A percentile compares a stretch with the other conserved stretches of the same genome.
Evolutionary conservation across 148 eudicot genomes (phyloP).

Genomic region (Spergularia marina): DNA sequence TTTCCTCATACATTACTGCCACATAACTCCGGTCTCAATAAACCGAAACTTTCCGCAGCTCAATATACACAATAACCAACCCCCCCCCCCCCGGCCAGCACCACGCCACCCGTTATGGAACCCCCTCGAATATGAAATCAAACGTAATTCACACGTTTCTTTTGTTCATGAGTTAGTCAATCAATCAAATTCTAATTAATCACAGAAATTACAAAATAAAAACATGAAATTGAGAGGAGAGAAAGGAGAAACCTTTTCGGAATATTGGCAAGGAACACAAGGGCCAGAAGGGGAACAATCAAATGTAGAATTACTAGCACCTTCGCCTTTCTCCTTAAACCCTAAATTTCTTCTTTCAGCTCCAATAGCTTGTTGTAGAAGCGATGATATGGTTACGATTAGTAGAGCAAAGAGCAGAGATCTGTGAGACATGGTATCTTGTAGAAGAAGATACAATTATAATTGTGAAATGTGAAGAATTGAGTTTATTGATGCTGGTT

Average conservation of each 20-base stretch:
- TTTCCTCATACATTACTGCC: no score
- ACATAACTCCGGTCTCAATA: no score
- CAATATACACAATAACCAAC: no score
- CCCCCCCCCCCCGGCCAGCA: no score
- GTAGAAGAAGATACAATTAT: background rate
- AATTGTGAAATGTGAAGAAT: background rate
- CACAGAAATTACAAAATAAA: background rate
- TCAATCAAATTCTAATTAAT: constrained; percentile 7
- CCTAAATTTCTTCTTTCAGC: constrained; percentile 29
- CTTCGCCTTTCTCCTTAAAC: constrained; percentile 57
- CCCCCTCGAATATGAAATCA: background rate
- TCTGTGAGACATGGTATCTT: constrained; percentile 14
- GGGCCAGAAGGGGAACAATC: constrained; percentile 95
- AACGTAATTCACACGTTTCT: background rate
- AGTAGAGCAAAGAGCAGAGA: constrained; percentile 11
- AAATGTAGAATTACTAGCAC: constrained; percentile 61
- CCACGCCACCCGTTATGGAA: no score
- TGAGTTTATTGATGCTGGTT: background rate
- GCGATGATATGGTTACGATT: constrained; percentile 11
- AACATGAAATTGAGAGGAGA: background rate
- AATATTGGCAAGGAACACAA: constrained; percentile 71
- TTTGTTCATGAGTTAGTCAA: background rate
- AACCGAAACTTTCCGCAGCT: no score
- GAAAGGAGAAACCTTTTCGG: constrained; percentile 59
- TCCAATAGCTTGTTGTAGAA: constrained; percentile 14